Evolutionary conservation across 129 eudicot species (phyloP).

Genomic region (Gnaphalium uliginosum): DNA sequence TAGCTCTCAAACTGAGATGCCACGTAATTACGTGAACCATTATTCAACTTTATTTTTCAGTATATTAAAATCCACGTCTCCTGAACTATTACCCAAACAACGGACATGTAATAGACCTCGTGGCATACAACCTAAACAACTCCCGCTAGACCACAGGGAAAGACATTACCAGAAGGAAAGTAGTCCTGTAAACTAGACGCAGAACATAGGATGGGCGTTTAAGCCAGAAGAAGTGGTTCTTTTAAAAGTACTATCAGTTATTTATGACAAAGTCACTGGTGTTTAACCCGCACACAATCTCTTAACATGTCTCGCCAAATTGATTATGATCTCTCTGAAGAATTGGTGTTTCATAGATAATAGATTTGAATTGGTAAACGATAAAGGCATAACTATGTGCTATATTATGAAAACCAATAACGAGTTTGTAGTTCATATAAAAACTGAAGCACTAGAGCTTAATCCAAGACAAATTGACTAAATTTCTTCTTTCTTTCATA

Average conservation of each 20-base stretch:
- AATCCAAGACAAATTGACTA: slow-evolving; percentile 2
- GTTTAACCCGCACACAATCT: not conserved
- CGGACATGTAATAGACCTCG: too few species aligned
- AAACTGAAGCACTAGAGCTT: slow-evolving; percentile 9
- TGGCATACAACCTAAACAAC: too few species aligned
- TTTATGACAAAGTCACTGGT: too few species aligned
- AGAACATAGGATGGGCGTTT: too few species aligned
- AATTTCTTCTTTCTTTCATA: not conserved
- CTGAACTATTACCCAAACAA: not conserved
- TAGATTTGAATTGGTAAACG: not conserved
- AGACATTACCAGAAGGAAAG: too few species aligned
- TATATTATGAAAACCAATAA: not conserved
- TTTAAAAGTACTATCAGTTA: not conserved
- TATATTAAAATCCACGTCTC: slow-evolving; percentile 2
- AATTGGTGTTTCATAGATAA: not conserved
- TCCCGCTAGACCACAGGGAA: too few species aligned
- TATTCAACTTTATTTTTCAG: slow-evolving; percentile 12
- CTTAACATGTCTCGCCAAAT: not conserved
- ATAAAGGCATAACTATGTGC: not conserved
- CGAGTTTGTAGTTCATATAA: slow-evolving; percentile 9
- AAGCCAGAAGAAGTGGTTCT: not conserved
- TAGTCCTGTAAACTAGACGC: too few species aligned
- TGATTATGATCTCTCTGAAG: not conserved
- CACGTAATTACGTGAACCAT: not conserved
- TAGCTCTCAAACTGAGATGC: not conserved